phyloP scores from a whole-genome alignment of 1,284 basidiomycete genomes.

The Xerocomus minutiporus region DNA sequence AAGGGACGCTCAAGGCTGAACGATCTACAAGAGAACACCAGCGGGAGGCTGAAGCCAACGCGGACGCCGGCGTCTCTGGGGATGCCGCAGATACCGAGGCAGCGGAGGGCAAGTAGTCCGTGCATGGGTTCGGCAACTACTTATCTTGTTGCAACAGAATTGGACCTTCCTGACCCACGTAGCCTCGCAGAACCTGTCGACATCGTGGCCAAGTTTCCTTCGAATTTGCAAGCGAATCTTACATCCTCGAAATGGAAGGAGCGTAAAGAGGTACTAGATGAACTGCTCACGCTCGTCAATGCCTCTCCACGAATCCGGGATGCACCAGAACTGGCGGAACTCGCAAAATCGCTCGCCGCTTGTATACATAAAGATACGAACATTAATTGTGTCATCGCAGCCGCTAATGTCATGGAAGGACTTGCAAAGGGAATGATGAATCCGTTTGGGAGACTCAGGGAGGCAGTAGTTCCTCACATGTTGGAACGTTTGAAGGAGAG shows the following conservation, averaged over 20 bases:
- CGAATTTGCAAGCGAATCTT: slow-evolving; percentile 69
- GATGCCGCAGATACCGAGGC: slow-evolving; percentile 36
- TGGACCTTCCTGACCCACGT: slow-evolving; percentile 69
- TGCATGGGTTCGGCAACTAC: slow-evolving; percentile 11
- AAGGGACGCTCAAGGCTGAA: slow-evolving; percentile 75
- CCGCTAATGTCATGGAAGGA: slow-evolving; percentile 82
- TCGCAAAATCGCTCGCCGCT: slow-evolving; percentile 73
- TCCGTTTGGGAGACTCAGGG: slow-evolving; percentile 74
- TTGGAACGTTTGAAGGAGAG: slow-evolving; percentile 93
- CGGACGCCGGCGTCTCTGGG: slow-evolving; percentile 39
- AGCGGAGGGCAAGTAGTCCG: slow-evolving; percentile 22
- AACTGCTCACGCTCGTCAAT: slow-evolving; percentile 70
- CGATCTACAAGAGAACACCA: slow-evolving; percentile 78
- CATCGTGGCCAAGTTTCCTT: slow-evolving; percentile 71
- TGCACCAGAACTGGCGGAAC: slow-evolving; percentile 66
- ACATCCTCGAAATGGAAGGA: slow-evolving; percentile 98
- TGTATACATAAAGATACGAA: slow-evolving; percentile 91
- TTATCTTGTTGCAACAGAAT: slow-evolving; percentile 32
- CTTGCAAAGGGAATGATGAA: slow-evolving; percentile 80
- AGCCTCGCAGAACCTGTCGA: slow-evolving; percentile 83
- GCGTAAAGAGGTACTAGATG: slow-evolving; percentile 88
- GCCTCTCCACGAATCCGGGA: slow-evolving; percentile 78
- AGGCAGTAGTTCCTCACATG: slow-evolving; percentile 73
- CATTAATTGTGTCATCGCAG: slow-evolving; percentile 91
- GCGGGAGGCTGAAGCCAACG: slow-evolving; percentile 63